phyloP scores from a whole-genome alignment of 768 basidiomycete species.

The Auricularia heimuer region DNA sequence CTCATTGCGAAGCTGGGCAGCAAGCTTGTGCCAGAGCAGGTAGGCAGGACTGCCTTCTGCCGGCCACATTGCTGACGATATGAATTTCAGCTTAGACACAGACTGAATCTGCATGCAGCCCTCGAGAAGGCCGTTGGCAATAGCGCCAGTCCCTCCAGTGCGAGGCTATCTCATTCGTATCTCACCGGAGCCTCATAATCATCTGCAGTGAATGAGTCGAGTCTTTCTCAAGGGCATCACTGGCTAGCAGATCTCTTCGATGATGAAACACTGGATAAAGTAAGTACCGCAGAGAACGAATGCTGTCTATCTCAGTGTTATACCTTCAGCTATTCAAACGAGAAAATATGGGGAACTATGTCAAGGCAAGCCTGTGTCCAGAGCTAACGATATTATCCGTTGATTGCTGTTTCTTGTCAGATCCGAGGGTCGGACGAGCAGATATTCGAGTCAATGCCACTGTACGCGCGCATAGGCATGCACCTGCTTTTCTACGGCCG shows the following conservation, averaged over 20 bases:
- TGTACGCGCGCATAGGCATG: slow-evolving; percentile 63
- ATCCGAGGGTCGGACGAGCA: slow-evolving; percentile 29
- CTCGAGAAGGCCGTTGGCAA: not conserved
- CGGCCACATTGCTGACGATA: not conserved
- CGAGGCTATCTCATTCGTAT: not conserved
- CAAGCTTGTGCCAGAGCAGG: not conserved
- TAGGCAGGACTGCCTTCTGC: not conserved
- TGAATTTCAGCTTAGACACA: not conserved
- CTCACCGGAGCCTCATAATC: not conserved
- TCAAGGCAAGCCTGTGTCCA: not conserved
- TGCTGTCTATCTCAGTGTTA: no score
- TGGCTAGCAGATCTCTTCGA: slow-evolving; percentile 6
- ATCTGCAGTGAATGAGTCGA: slow-evolving; percentile 1
- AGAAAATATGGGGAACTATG: slow-evolving; percentile 20
- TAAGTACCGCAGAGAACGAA: slow-evolving; percentile 6
- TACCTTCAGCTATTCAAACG: slow-evolving; percentile 20
- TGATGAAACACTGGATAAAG: slow-evolving; percentile 21
- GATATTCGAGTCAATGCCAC: slow-evolving; percentile 67
- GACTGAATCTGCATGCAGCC: not conserved
- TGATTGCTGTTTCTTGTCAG: slow-evolving; percentile 10
- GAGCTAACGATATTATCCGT: no score
- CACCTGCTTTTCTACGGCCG: slow-evolving; percentile 61
- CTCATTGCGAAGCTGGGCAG: not conserved
- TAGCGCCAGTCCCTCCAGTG: not conserved
- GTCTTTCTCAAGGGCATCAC: not conserved